Base-by-base conservation (phyloP, 768 basidiomycete species). In the Cystofilobasidium ferigula region DNA sequence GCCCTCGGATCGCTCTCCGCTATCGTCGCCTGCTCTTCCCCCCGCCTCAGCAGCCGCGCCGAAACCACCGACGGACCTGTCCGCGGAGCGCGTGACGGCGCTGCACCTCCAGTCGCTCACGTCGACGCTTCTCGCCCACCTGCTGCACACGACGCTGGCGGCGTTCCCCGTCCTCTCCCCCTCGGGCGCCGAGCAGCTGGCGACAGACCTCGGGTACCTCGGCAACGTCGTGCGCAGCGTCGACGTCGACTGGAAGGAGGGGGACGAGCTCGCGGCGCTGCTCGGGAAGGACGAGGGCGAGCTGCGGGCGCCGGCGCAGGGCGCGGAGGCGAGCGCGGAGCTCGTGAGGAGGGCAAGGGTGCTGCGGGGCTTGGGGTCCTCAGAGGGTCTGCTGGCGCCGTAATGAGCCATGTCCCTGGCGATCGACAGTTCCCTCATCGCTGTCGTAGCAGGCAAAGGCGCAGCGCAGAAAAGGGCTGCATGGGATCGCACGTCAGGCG, bases 21-120 rank as follows among this genome's bases (percentile, higher is more conserved):
- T 70, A 76, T 77, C 68, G 79, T 80, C 58, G 79, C 79, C 51
- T 74, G 79, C 51, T 80, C 82, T 34, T 74, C 20, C 81, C 78
- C 67, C 62, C 69, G 18, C 43, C 71, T 74, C 43, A 10, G 48
- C 28, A 5, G 7, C 5, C 59, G 54, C 40, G 61, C 71, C 34
- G 13, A 59, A 38, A n/a, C 26, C 43, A 70, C 20, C 63, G 13
- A 16, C 57, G 0, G 67, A 70, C 18, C 77, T 88, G 59, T 82
- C 85, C 59, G 84, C 88, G 5, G 92, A 93, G 74, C 80, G 82
- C 2, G 87, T 97, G 22, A 85, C 90, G 5, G 85, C 89, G 1
- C 86, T 89, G 1, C 98, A 94, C 93, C 83, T 98, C 14, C 83
- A 86, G 38, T 92, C 90, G 12, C 82, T 98, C n/a, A 87, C 89